A percentile compares a stretch with the other conserved stretches of the same genome.
phyloP scores from a whole-genome alignment of 441 rosid species.

The Eruca vesicaria region DNA sequence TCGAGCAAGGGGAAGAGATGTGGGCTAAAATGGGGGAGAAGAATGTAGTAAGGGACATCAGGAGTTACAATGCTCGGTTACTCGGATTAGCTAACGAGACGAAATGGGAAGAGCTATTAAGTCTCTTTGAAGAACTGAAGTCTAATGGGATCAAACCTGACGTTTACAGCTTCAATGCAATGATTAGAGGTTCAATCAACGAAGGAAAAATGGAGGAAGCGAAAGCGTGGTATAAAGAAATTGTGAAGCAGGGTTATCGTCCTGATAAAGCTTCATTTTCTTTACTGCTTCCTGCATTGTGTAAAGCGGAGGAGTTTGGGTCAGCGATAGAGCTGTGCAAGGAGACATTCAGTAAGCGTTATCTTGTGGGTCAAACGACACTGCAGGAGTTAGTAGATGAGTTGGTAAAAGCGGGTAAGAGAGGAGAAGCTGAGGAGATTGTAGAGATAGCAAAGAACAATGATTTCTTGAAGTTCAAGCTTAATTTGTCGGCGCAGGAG shows the following conservation, averaged over 20 bases:
- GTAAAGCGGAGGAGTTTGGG: conserved; percentile 53
- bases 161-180: conserved; percentile 41
- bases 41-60: conserved; percentile 42
- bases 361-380: conserved; percentile 32
- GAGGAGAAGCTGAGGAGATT: conserved; percentile 58
- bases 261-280: conserved; percentile 42
- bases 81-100: conserved; percentile 48
- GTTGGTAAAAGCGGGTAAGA: conserved; percentile 48
- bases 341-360: conserved; percentile 36
- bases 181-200: conserved; percentile 55
- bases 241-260: conserved; percentile 40
- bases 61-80: conserved; percentile 61
- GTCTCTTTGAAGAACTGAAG: conserved; percentile 46
- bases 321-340: conserved; percentile 49
- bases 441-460: conserved; percentile 49
- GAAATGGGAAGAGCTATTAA: conserved; percentile 42
- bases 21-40: conserved; percentile 56
- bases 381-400: conserved; percentile 58
- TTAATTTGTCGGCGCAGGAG: conserved; percentile 33
- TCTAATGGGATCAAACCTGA: conserved; percentile 45
- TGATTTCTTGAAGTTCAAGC: conserved; percentile 33
- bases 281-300: conserved; percentile 45
- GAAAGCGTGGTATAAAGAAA: conserved; percentile 49
- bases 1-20: conserved; percentile 54
- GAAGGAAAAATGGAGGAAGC: conserved; percentile 47